Percentiles rank a stretch among this genome's conserved stretches.
phyloP scores from a whole-genome alignment of 2,329 filamentous ascomycete species.

The Leptosphaerulina australis region DNA sequence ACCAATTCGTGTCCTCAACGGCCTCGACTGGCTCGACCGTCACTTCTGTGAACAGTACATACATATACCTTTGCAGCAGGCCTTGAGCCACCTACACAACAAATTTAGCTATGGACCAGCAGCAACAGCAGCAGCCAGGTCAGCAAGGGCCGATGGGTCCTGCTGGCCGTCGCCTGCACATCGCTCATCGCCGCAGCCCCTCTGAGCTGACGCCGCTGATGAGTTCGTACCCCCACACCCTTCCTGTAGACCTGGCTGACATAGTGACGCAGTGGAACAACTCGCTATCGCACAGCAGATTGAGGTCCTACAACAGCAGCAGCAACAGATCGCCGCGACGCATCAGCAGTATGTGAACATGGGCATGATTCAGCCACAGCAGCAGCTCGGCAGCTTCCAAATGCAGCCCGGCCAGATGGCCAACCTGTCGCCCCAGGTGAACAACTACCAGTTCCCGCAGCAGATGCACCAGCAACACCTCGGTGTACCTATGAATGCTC shows the following conservation, averaged over 20 bases:
- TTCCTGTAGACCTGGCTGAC: slow-evolving; percentile 30
- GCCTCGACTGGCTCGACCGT: slow-evolving; percentile 31
- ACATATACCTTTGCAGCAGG: slow-evolving; percentile 29
- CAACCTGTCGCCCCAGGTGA: slow-evolving; percentile 74
- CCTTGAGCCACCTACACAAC: slow-evolving; percentile 32
- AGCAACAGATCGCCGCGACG: slow-evolving; percentile 94
- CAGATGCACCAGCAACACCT: slow-evolving; percentile 64
- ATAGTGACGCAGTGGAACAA: slow-evolving; percentile 77
- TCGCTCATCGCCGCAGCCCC: slow-evolving; percentile 94
- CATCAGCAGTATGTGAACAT: slow-evolving; percentile 98
- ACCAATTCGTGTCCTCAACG: slow-evolving; percentile 30
- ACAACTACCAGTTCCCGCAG: slow-evolving; percentile 86
- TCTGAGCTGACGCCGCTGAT: slow-evolving; percentile 97
- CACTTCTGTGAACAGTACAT: slow-evolving; percentile 32
- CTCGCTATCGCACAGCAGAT: slow-evolving; percentile 98
- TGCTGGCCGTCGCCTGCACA: slow-evolving; percentile 88
- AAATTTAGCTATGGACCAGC: slow-evolving; percentile 51
- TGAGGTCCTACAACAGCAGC: slow-evolving; percentile 94
- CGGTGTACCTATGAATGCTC: slow-evolving; percentile 74
- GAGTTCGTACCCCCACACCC: slow-evolving; percentile 71
- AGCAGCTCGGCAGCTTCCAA: slow-evolving; percentile 67
- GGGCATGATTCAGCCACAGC: slow-evolving; percentile 88
- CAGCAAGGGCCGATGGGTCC: slow-evolving; percentile 66
- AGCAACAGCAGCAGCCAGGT: slow-evolving; percentile 58
- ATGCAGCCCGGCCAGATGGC: slow-evolving; percentile 73